Evolutionary conservation across 2,329 filamentous ascomycete genomes (phyloP).

Genomic region (Knoxdaviesia capensis): DNA sequence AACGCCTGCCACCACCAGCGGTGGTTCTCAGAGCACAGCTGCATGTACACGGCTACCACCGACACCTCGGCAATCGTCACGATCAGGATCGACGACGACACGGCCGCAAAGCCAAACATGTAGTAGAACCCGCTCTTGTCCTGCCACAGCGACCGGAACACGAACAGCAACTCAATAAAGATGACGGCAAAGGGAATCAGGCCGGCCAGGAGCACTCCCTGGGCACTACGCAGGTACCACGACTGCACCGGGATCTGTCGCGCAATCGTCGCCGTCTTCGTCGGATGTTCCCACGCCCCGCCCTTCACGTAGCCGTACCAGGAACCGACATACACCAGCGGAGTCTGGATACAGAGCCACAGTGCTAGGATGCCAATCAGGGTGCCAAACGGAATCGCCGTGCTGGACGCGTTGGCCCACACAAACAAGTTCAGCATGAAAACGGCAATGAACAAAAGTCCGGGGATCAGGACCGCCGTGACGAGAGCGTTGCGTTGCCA

Average conservation of each 20-base stretch:
- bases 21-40: conserved; percentile 71
- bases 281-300: conserved; percentile 60
- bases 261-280: conserved; percentile 50
- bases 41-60: conserved; percentile 63
- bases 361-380: conserved; percentile 51
- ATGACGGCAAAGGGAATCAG: conserved; percentile 71
- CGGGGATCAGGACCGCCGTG: conserved; percentile 62
- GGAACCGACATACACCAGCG: conserved; percentile 62
- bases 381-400: conserved; percentile 67
- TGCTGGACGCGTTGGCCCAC: conserved; percentile 77
- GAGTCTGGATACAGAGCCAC: conserved; percentile 74
- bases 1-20: conserved; percentile 91
- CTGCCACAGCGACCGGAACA: conserved; percentile 75
- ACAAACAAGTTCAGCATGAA: conserved; percentile 77
- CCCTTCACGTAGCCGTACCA: conserved; percentile 54
- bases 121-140: conserved; percentile 89
- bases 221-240: conserved; percentile 51
- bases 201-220: conserved; percentile 50
- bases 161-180: conserved; percentile 71
- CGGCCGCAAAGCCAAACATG: conserved; percentile 67
- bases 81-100: conserved; percentile 51
- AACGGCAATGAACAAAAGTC: conserved; percentile 51
- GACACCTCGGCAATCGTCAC: conserved; percentile 68
- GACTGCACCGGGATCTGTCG: conserved; percentile 55
- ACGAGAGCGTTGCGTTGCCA: conserved; percentile 60